phyloP scores from a whole-genome alignment of 495 filamentous ascomycete species.

The Penicillium daleae region DNA sequence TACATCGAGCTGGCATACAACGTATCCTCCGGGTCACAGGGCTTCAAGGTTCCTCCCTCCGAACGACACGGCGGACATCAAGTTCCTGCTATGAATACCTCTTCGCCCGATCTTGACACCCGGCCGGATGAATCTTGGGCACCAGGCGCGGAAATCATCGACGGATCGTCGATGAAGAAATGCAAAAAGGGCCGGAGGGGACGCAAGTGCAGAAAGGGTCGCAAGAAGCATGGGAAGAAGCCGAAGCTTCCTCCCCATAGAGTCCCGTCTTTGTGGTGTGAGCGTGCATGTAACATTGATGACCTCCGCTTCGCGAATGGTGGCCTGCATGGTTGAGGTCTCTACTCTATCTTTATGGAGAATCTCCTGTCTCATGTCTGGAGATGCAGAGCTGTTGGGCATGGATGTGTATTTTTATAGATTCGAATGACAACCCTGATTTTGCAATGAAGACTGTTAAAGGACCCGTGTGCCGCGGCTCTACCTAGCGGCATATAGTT shows the following conservation, averaged over 20 bases:
- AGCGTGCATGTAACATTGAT: conserved; percentile 26
- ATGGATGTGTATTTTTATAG: conserved; percentile 3
- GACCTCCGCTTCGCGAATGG: conserved; percentile 16
- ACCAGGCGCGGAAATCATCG: conserved; percentile 14
- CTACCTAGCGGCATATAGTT: too few species aligned
- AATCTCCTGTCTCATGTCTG: neutral
- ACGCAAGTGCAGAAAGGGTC: conserved; percentile 20
- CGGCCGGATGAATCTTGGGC: conserved; percentile 9
- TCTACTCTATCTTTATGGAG: conserved; percentile 11
- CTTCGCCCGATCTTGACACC: neutral
- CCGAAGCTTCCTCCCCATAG: conserved; percentile 3
- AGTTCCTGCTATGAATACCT: neutral
- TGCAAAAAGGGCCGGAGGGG: conserved; percentile 25
- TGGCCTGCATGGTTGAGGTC: conserved; percentile 9
- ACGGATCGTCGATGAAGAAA: conserved; percentile 16
- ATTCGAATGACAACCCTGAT: neutral
- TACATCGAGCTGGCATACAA: conserved; percentile 79
- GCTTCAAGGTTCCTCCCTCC: conserved; percentile 9
- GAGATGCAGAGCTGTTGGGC: neutral
- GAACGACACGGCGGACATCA: conserved; percentile 24
- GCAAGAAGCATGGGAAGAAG: conserved; percentile 13
- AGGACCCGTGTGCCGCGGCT: too few species aligned
- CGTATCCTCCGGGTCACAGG: conserved; percentile 24
- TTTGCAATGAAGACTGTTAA: too few species aligned
- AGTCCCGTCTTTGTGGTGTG: conserved; percentile 8